A percentile compares a stretch with the other conserved stretches of the same genome.
phyloP scores from a whole-genome alignment of 2,329 filamentous ascomycete genomes.

The Sclerotinia borealis region DNA sequence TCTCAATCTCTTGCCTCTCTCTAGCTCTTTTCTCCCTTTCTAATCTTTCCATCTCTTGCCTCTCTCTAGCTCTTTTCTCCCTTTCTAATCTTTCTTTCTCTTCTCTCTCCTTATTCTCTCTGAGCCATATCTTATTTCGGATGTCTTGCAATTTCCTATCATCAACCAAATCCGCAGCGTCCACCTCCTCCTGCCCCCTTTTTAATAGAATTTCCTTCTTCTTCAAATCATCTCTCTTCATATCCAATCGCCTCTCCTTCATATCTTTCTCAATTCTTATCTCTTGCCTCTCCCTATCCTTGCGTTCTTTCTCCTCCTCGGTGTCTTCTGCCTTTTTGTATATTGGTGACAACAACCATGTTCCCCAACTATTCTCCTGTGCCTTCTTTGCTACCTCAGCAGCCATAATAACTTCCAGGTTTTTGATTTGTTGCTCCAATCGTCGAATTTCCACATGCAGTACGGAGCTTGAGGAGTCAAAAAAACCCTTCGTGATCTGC shows the following conservation, averaged over 20 bases:
- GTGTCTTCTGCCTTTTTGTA: conserved; percentile 28
- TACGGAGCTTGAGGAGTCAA: conserved; percentile 21
- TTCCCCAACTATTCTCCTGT: conserved; percentile 31
- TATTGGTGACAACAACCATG: conserved; percentile 30
- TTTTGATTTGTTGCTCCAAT: conserved; percentile 29
- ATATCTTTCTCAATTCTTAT: conserved; percentile 32
- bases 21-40: background rate
- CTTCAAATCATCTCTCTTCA: conserved; percentile 21
- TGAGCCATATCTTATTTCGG: conserved; percentile 12
- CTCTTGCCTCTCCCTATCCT: conserved; percentile 31
- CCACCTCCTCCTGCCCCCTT: conserved; percentile 8
- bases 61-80: conserved; percentile 2
- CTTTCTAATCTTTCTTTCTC: conserved; percentile 12
- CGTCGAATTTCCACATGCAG: conserved; percentile 20
- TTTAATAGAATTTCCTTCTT: conserved; percentile 9
- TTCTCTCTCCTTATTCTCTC: conserved; percentile 11
- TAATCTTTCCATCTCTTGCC: background rate
- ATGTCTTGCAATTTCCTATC: conserved; percentile 11
- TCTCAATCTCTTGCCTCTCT: background rate
- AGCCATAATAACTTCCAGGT: conserved; percentile 25
- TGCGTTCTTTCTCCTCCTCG: conserved; percentile 33
- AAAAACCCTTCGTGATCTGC: conserved; percentile 23
- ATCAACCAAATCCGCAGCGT: conserved; percentile 15
- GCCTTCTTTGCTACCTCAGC: conserved; percentile 30
- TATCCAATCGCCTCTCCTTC: conserved; percentile 30